Conservation (phyloP, 148 eudicot species). For the Amaranthus cruentus region DNA sequence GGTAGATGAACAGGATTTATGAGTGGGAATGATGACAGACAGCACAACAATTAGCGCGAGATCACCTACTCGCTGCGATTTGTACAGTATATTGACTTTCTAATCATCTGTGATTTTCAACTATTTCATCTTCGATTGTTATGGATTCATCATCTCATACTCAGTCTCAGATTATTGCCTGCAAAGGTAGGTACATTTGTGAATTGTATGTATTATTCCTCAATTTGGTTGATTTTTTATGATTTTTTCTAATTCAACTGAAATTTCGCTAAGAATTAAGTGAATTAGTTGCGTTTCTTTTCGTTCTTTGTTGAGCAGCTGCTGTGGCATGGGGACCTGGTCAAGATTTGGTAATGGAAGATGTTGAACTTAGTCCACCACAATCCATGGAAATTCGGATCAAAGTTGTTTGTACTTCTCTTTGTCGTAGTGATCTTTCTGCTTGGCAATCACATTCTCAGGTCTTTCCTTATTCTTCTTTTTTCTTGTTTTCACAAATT, state of each 20-base stretch:
- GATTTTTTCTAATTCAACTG: background rate
- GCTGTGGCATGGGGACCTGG: constrained; percentile 97
- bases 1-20: too few species aligned
- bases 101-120: too few species aligned
- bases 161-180: constrained; percentile 10
- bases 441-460: constrained; percentile 89
- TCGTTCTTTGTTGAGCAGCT: constrained; percentile 28
- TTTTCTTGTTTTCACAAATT: background rate
- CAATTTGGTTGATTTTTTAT: background rate
- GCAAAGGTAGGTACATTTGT: constrained; percentile 11
- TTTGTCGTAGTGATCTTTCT: constrained; percentile 79
- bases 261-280: background rate
- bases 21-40: too few species aligned
- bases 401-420: constrained; percentile 83
- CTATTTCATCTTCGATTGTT: constrained; percentile 9
- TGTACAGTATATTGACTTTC: too few species aligned
- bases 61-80: too few species aligned
- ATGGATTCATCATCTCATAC: constrained; percentile 1
- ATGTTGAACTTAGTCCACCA: constrained; percentile 88
- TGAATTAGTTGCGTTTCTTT: background rate
- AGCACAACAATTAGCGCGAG: too few species aligned
- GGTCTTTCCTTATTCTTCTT: constrained; percentile 25
- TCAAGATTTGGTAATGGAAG: constrained; percentile 73
- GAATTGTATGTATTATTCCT: background rate
- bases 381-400: constrained; percentile 77